Evolutionary conservation across 2,329 filamentous ascomycete genomes (phyloP).

Genomic region (Phaeosphaeriaceae sp.): DNA sequence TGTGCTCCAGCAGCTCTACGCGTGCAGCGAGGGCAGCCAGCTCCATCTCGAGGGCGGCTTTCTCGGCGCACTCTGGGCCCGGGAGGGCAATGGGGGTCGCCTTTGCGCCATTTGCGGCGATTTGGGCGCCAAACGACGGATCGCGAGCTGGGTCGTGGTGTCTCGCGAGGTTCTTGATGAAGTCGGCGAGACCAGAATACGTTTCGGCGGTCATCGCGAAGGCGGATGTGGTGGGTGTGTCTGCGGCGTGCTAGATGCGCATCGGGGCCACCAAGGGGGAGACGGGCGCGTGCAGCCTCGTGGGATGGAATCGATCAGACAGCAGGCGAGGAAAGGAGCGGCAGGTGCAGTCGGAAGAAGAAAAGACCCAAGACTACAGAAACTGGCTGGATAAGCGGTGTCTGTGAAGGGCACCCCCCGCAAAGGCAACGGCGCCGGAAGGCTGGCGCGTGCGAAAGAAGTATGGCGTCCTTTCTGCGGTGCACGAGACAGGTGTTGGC

Average conservation of each 20-base stretch:
- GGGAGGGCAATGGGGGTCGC: constrained; percentile 72
- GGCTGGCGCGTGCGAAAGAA: constrained; percentile 7
- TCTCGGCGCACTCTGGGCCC: constrained; percentile 77
- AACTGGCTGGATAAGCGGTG: constrained; percentile 17
- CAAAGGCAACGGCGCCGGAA: constrained; percentile 7
- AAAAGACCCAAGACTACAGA: constrained; percentile 6
- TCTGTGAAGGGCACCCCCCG: constrained; percentile 13
- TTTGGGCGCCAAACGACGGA: constrained; percentile 54
- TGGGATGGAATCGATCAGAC: constrained; percentile 8
- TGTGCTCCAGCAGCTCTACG: constrained; percentile 83
- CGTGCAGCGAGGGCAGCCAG: constrained; percentile 79
- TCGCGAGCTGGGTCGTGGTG: constrained; percentile 54
- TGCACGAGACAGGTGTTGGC: constrained; percentile 6
- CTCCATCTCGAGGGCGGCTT: constrained; percentile 82
- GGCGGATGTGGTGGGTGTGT: constrained; percentile 13
- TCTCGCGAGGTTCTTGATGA: constrained; percentile 59
- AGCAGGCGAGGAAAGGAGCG: constrained; percentile 5
- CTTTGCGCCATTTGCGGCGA: constrained; percentile 60
- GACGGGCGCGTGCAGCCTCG: constrained; percentile 24
- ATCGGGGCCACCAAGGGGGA: constrained; percentile 34
- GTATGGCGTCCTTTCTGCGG: constrained; percentile 3
- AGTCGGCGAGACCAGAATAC: constrained; percentile 47
- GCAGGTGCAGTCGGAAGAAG: constrained; percentile 3
- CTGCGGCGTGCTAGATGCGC: constrained; percentile 43
- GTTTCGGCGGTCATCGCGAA: constrained; percentile 46